Evolutionary conservation across 2,329 filamentous ascomycete species (phyloP), one percentile per base, ranked within the genome.

Genomic region (Epichloe uncinata): DNA sequence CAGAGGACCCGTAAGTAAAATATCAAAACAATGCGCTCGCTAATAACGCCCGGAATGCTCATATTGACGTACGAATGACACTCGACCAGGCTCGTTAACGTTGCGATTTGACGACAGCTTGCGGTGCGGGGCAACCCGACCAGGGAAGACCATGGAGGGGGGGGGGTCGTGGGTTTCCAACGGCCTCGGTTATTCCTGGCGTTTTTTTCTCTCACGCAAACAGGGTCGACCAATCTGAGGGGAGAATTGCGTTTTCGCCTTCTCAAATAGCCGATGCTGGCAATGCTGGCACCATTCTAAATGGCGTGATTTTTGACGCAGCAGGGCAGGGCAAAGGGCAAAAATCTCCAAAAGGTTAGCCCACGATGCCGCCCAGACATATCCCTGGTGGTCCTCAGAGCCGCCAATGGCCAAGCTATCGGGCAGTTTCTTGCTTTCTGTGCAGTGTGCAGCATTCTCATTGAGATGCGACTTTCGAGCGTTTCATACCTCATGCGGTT

Each of bases 281-380:
- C 60, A 57, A 16, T 35, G 40, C 57, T 53, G 58, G 57, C 60
- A 57, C 54, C 59, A 59, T 60, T 60, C 57, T 42, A 54, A 44
- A 57, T 52, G 56, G 52, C 51, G 56, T 54, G 55, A 57, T 56
- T 48, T 53, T 18, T 30, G 9, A 30, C n/a, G 37, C 22, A 5
- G 15, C 16, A 11, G 38, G 18, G n/a, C 5, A 41, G 38, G 38
- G 18, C 38, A 22, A 11, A 18, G 42, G n/a, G 18, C 42, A 20
- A 18, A 36, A 30, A 15, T 5, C 8, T 30, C 30, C 40, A 42
- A 42, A 34, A 37, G 13, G 43, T n/a, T 15, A 43, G 16, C 42
- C 42, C 13, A n/a, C 12, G 22, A 44, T n/a, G 20, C 22, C 42
- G 22, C 42, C 22, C 15, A 44, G 20, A 15, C 42, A 13, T 8